These are phyloP conservation scores for Amanita exitialis DNA, from an alignment of 768 basidiomycete genomes.

Conservation along the genomic window DNA sequence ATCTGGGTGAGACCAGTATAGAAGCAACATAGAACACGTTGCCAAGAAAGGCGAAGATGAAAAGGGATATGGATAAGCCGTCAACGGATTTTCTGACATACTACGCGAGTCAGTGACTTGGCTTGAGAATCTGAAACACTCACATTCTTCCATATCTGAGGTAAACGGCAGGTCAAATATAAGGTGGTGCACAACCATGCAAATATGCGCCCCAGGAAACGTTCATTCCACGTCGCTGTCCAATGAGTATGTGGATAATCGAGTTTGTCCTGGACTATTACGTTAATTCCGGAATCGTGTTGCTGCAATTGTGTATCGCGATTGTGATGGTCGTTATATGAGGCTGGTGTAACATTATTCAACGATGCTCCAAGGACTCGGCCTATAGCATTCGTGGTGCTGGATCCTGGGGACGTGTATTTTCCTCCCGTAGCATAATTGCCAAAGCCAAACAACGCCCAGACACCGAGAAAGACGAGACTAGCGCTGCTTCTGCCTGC, in stretches of 20 bases:
- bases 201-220: slow-evolving; percentile 77
- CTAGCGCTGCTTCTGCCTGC: slow-evolving; percentile 62
- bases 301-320: background rate
- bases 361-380: slow-evolving; percentile 5
- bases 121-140: slow-evolving; percentile 22
- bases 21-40: slow-evolving; percentile 91
- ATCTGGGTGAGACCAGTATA: slow-evolving; percentile 68
- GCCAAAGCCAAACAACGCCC: slow-evolving; percentile 64
- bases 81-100: slow-evolving; percentile 86
- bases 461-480: slow-evolving; percentile 75
- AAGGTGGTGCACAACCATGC: slow-evolving; percentile 93
- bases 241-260: background rate
- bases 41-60: slow-evolving; percentile 88
- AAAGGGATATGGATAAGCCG: slow-evolving; percentile 91
- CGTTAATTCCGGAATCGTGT: background rate
- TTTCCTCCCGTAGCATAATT: slow-evolving; percentile 23
- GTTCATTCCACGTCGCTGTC: slow-evolving; percentile 31
- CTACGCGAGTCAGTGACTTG: slow-evolving; percentile 25
- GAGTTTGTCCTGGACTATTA: background rate
- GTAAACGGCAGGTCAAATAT: slow-evolving; percentile 88
- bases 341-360: background rate
- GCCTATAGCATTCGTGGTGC: background rate
- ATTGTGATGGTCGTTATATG: background rate
- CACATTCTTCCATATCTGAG: slow-evolving; percentile 99
- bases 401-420: background rate